Evolutionary conservation across 1,284 basidiomycete genomes (phyloP).

Genomic region (Sporisorium exsertum): DNA sequence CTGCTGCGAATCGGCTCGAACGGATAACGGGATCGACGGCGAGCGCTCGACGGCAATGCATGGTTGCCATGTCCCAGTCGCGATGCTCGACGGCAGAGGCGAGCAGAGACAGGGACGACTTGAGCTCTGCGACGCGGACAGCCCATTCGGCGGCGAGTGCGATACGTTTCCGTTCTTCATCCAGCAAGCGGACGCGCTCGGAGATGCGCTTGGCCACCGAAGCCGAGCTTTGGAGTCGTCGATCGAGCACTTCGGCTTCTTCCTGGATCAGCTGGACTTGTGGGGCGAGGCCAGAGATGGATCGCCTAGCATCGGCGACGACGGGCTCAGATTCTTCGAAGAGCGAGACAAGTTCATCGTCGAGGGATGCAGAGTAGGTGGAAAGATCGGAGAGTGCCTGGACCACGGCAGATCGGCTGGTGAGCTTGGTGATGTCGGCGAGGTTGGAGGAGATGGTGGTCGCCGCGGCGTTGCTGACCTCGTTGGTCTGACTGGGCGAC

Average conservation of each 20-base stretch:
- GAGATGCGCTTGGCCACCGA: slow-evolving; percentile 89
- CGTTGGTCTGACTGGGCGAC: slow-evolving; percentile 11
- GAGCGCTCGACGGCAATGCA: slow-evolving; percentile 90
- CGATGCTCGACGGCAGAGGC: slow-evolving; percentile 81
- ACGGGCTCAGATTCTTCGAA: slow-evolving; percentile 73
- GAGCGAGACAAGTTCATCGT: slow-evolving; percentile 79
- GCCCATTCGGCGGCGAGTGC: slow-evolving; percentile 86
- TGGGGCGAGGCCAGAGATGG: slow-evolving; percentile 74
- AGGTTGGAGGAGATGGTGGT: slow-evolving; percentile 9
- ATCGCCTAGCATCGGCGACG: slow-evolving; percentile 31
- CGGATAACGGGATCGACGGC: slow-evolving; percentile 81
- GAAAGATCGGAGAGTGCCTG: slow-evolving; percentile 74
- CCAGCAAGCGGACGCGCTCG: slow-evolving; percentile 84
- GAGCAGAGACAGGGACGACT: slow-evolving; percentile 84
- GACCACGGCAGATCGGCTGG: slow-evolving; percentile 44
- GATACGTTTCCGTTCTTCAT: slow-evolving; percentile 89
- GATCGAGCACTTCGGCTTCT: slow-evolving; percentile 76
- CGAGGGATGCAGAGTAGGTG: slow-evolving; percentile 81
- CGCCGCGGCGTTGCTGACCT: neutral
- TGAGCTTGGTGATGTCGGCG: slow-evolving; percentile 41
- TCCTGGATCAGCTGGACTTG: slow-evolving; percentile 76
- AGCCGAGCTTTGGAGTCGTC: slow-evolving; percentile 78
- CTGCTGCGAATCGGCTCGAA: slow-evolving; percentile 85
- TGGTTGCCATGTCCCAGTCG: slow-evolving; percentile 95
- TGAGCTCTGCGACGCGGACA: slow-evolving; percentile 87